Conservation (phyloP, 2,329 filamentous ascomycete species). For the Aspergillus pseudotamarii region DNA sequence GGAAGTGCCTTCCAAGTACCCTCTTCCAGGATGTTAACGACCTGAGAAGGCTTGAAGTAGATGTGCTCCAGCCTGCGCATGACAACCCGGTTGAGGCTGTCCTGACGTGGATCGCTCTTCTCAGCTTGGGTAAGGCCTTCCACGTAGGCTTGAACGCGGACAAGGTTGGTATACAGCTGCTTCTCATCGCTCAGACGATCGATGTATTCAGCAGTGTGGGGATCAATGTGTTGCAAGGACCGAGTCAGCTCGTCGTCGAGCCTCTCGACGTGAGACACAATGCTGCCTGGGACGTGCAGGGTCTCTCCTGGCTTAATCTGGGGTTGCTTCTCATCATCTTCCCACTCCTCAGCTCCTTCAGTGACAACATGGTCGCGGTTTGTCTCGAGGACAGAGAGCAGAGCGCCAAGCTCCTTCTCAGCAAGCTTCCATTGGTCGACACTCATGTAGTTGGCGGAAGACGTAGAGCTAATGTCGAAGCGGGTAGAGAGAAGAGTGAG, state of each 20-base stretch:
- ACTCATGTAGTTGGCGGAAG: slow-evolving; percentile 75
- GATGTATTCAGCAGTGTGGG: slow-evolving; percentile 98
- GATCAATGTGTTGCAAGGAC: slow-evolving; percentile 96
- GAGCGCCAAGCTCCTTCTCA: slow-evolving; percentile 77
- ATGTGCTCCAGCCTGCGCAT: slow-evolving; percentile 95
- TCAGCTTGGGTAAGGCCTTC: slow-evolving; percentile 74
- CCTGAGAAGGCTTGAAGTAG: slow-evolving; percentile 97
- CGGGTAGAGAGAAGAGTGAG: slow-evolving; percentile 89
- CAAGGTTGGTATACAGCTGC: slow-evolving; percentile 86
- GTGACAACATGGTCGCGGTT: slow-evolving; percentile 82
- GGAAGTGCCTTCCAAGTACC: slow-evolving; percentile 87
- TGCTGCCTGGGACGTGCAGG: slow-evolving; percentile 89
- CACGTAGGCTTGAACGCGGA: slow-evolving; percentile 84
- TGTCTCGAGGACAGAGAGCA: slow-evolving; percentile 77
- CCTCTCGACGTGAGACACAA: slow-evolving; percentile 92
- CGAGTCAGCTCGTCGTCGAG: slow-evolving; percentile 96
- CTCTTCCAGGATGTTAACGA: slow-evolving; percentile 91
- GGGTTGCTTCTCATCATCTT: slow-evolving; percentile 95
- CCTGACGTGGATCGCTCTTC: slow-evolving; percentile 74
- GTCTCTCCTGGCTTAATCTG: slow-evolving; percentile 71
- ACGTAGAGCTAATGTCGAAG: slow-evolving; percentile 86
- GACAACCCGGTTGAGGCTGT: slow-evolving; percentile 86
- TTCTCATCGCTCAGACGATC: slow-evolving; percentile 91
- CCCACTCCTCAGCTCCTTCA: slow-evolving; percentile 96
- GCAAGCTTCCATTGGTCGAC: slow-evolving; percentile 97